Conservation (phyloP, 768 basidiomycete genomes). For the Roridomyces roridus region DNA sequence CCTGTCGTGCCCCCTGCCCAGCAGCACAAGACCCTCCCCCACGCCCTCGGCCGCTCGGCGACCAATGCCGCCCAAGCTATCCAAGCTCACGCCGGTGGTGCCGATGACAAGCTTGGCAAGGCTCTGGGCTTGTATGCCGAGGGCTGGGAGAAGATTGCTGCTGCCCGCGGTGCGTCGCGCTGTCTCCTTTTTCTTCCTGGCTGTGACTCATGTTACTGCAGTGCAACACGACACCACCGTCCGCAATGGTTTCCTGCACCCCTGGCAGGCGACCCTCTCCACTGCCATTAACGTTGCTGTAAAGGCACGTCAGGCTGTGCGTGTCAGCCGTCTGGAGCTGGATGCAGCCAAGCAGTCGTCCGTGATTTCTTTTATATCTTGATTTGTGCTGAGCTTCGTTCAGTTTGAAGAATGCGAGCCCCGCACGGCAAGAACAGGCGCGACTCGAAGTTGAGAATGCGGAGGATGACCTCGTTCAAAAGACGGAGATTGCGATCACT, state of each 20-base stretch:
- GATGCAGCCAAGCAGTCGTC: slow-evolving; percentile 91
- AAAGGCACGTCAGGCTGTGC: slow-evolving; percentile 89
- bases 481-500: slow-evolving; percentile 96
- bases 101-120: slow-evolving; percentile 75
- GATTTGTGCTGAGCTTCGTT: neutral
- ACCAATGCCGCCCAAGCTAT: slow-evolving; percentile 60
- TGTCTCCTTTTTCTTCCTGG: neutral
- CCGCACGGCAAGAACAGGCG: slow-evolving; percentile 88
- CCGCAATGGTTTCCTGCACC: slow-evolving; percentile 68
- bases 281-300: slow-evolving; percentile 88
- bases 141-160: slow-evolving; percentile 84
- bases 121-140: slow-evolving; percentile 80
- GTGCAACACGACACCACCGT: slow-evolving; percentile 81
- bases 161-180: slow-evolving; percentile 53
- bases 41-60: slow-evolving; percentile 88
- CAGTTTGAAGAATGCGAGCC: slow-evolving; percentile 80
- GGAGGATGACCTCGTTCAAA: slow-evolving; percentile 95
- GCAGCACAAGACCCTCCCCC: slow-evolving; percentile 96
- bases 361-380: slow-evolving; percentile 31
- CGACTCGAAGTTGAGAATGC: slow-evolving; percentile 92
- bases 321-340: slow-evolving; percentile 81
- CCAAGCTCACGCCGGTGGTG: slow-evolving; percentile 47
- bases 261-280: slow-evolving; percentile 89
- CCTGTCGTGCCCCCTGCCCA: slow-evolving; percentile 59
- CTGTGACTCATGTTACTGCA: neutral